Percentiles rank a stretch among this genome's conserved stretches.
Conservation (phyloP, 495 filamentous ascomycete species). For the Cairneyella variabilis region DNA sequence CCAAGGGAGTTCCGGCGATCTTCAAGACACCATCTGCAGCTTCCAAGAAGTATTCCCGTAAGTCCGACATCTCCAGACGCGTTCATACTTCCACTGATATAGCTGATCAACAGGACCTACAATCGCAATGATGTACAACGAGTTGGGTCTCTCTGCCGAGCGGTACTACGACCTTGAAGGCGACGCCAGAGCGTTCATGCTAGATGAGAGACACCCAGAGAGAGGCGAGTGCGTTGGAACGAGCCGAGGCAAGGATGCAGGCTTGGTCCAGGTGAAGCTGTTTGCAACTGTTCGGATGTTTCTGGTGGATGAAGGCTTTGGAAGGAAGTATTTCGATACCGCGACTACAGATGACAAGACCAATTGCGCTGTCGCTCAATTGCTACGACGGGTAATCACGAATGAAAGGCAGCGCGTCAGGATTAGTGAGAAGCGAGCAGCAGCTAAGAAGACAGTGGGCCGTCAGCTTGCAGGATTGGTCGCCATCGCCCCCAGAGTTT, state of each 20-base stretch:
- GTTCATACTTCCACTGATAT: no score
- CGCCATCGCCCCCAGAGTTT: no score
- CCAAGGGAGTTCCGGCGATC: no score
- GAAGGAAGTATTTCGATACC: slow-evolving; percentile 34
- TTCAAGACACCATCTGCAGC: no score
- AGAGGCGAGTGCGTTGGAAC: slow-evolving; percentile 56
- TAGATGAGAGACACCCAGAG: slow-evolving; percentile 52
- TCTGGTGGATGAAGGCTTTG: slow-evolving; percentile 52
- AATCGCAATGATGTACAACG: slow-evolving; percentile 57
- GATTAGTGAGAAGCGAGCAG: no score
- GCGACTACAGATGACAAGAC: slow-evolving; percentile 43
- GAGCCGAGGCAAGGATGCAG: slow-evolving; percentile 54
- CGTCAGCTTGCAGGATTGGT: no score
- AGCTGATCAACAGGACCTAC: slow-evolving; percentile 36
- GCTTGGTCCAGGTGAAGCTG: slow-evolving; percentile 58
- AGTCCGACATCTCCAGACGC: no score
- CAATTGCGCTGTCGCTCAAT: slow-evolving; percentile 31
- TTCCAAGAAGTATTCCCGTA: no score
- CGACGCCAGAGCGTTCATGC: slow-evolving; percentile 58
- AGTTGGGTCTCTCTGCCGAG: slow-evolving; percentile 53
- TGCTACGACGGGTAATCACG: no score
- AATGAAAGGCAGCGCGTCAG: no score
- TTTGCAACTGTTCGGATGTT: slow-evolving; percentile 58
- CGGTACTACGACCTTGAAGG: slow-evolving; percentile 57
- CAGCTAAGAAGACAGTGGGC: no score